Percentiles rank a stretch among this genome's conserved stretches.
Conservation (phyloP, 2,329 filamentous ascomycete species). For the Drechslera avenae region DNA sequence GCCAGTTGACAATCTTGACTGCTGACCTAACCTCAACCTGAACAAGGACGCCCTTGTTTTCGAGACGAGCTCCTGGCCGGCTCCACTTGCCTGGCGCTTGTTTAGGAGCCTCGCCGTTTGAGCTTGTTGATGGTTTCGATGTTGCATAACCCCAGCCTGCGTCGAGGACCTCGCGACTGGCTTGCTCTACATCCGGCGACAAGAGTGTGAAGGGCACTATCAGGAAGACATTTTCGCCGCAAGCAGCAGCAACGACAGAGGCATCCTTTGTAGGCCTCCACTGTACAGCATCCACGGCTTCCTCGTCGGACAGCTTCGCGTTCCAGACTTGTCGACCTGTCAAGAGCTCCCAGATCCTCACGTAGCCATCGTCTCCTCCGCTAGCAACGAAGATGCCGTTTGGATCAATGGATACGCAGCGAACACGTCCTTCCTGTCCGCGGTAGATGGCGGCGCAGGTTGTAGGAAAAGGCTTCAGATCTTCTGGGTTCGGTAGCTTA, state of each 20-base stretch:
- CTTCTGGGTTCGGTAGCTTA: conserved; percentile 89
- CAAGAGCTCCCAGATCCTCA: conserved; percentile 85
- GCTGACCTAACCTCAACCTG: conserved; percentile 78
- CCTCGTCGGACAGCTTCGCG: conserved; percentile 73
- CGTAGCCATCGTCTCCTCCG: conserved; percentile 91
- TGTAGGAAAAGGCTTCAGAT: conserved; percentile 93
- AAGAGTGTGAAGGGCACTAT: conserved; percentile 71
- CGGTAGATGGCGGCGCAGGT: conserved; percentile 84
- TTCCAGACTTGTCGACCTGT: conserved; percentile 89
- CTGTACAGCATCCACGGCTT: conserved; percentile 82
- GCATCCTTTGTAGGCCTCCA: conserved; percentile 88
- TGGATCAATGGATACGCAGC: conserved; percentile 83
- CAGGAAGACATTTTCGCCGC: conserved; percentile 84
- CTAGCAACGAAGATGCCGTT: conserved; percentile 85
- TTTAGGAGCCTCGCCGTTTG: conserved; percentile 66
- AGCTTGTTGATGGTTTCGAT: conserved; percentile 59
- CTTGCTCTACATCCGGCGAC: conserved; percentile 73
- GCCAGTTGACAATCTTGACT: conserved; percentile 91
- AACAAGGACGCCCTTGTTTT: conserved; percentile 78
- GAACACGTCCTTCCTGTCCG: conserved; percentile 86
- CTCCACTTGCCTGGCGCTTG: conserved; percentile 81
- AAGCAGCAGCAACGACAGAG: conserved; percentile 80
- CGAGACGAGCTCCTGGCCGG: conserved; percentile 73
- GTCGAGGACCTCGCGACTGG: conserved; percentile 77
- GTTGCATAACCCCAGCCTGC: conserved; percentile 94